These are phyloP conservation scores for Elsinoe perseae DNA, from an alignment of 2,329 filamentous ascomycete species.

Conservation along the genomic window DNA sequence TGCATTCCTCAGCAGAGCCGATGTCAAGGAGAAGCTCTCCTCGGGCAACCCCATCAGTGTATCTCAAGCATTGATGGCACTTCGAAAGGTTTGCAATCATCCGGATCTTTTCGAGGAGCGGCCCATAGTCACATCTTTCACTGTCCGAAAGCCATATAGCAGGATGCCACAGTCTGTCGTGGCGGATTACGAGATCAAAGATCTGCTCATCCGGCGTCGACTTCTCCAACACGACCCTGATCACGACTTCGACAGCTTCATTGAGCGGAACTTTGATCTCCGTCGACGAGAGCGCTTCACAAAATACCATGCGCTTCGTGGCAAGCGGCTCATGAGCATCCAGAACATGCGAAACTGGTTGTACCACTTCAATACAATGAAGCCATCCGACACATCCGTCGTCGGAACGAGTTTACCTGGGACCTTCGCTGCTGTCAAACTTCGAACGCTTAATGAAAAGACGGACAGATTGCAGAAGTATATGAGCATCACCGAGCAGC, in stretches of 20 bases:
- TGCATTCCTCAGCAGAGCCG: slow-evolving; percentile 83
- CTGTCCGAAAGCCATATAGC: slow-evolving; percentile 56
- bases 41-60: slow-evolving; percentile 96
- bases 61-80: slow-evolving; percentile 95
- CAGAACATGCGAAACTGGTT: slow-evolving; percentile 61
- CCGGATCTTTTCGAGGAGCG: slow-evolving; percentile 94
- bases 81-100: slow-evolving; percentile 97
- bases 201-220: slow-evolving; percentile 59
- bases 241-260: slow-evolving; percentile 58
- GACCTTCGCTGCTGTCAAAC: slow-evolving; percentile 65
- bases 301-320: slow-evolving; percentile 28
- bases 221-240: slow-evolving; percentile 57
- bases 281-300: slow-evolving; percentile 44
- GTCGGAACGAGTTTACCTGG: slow-evolving; percentile 62
- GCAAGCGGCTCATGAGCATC: slow-evolving; percentile 52
- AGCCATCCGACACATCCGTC: slow-evolving; percentile 48
- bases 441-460: slow-evolving; percentile 57
- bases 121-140: slow-evolving; percentile 93
- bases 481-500: slow-evolving; percentile 71
- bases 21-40: slow-evolving; percentile 79
- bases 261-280: slow-evolving; percentile 15
- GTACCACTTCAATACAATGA: slow-evolving; percentile 56
- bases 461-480: slow-evolving; percentile 75
- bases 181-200: slow-evolving; percentile 65
- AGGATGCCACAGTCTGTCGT: slow-evolving; percentile 50